These are phyloP conservation scores for Viola odorata DNA, from an alignment of 345 rosid genomes.

Conservation along the genomic window DNA sequence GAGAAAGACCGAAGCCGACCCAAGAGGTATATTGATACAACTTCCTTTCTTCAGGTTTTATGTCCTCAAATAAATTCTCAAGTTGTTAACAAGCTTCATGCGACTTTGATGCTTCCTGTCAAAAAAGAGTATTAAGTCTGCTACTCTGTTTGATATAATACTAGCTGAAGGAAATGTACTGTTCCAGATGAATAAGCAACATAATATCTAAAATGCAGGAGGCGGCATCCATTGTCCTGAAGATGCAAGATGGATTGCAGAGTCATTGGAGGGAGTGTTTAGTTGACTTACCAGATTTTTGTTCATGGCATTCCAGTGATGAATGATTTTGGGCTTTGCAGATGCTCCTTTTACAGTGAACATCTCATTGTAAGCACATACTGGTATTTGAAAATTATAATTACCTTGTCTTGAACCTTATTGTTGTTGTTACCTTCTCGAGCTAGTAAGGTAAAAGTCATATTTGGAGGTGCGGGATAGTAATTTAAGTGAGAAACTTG, in stretches of 20 bases:
- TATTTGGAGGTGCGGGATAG: constrained; percentile 21
- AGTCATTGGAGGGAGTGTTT: constrained; percentile 13
- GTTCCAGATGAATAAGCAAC: neutral
- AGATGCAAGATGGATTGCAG: constrained; percentile 22
- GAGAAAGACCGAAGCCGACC: constrained; percentile 92
- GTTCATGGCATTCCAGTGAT: constrained; percentile 21
- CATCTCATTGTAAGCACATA: constrained; percentile 18
- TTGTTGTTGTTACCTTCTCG: constrained; percentile 17
- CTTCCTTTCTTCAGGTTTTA: constrained; percentile 2
- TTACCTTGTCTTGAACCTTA: constrained; percentile 19
- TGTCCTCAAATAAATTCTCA: too few relatives aligned
- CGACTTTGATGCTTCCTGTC: too few relatives aligned
- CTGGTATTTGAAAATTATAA: constrained; percentile 16
- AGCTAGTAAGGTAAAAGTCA: constrained; percentile 22
- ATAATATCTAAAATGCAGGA: constrained; percentile 38
- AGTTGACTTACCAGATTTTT: constrained; percentile 28
- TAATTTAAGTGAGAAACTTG: too few relatives aligned
- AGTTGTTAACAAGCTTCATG: neutral
- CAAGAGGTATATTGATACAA: constrained; percentile 58
- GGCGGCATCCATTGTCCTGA: constrained; percentile 68
- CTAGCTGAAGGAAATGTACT: neutral
- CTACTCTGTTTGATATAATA: too few relatives aligned
- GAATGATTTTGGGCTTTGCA: constrained; percentile 22
- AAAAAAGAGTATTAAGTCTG: too few relatives aligned
- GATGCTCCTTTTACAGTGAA: constrained; percentile 17